Conservation (phyloP, 2,329 filamentous ascomycete species). For the Aspergillus candidus region DNA sequence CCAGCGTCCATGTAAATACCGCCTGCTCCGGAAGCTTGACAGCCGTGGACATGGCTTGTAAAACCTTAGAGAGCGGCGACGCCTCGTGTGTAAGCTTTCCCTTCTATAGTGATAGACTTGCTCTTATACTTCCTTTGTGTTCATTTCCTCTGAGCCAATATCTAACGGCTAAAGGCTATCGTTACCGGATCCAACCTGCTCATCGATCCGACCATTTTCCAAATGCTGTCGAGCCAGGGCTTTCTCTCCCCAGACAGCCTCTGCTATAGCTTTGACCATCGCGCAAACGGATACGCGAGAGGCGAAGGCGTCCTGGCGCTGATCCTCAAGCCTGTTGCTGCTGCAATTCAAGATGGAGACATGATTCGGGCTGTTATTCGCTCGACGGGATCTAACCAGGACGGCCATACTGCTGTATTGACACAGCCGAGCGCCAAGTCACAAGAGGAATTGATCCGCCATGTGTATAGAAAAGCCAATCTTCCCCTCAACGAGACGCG, state of each 20-base stretch:
- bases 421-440: constrained; percentile 36
- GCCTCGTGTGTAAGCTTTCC: background rate
- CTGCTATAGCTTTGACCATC: constrained; percentile 44
- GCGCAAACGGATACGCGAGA: constrained; percentile 48
- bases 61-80: constrained; percentile 4
- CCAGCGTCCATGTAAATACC: constrained; percentile 10
- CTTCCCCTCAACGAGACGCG: background rate
- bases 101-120: too few relatives aligned
- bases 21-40: constrained; percentile 11
- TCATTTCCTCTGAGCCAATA: too few relatives aligned
- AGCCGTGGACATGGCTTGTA: constrained; percentile 10
- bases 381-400: constrained; percentile 21
- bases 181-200: constrained; percentile 35
- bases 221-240: constrained; percentile 16
- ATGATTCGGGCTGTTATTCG: constrained; percentile 22
- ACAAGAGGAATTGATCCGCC: constrained; percentile 34
- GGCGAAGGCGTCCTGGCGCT: constrained; percentile 41
- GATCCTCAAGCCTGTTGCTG: background rate
- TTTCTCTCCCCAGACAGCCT: constrained; percentile 41
- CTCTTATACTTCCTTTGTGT: too few relatives aligned
- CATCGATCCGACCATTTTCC: constrained; percentile 22
- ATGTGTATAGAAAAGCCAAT: constrained; percentile 7
- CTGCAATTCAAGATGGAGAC: background rate
- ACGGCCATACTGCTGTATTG: constrained; percentile 36
- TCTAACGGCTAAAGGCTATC: constrained; percentile 8